phyloP scores from a whole-genome alignment of 768 basidiomycete species.

The Psilocybe cyanescens region DNA sequence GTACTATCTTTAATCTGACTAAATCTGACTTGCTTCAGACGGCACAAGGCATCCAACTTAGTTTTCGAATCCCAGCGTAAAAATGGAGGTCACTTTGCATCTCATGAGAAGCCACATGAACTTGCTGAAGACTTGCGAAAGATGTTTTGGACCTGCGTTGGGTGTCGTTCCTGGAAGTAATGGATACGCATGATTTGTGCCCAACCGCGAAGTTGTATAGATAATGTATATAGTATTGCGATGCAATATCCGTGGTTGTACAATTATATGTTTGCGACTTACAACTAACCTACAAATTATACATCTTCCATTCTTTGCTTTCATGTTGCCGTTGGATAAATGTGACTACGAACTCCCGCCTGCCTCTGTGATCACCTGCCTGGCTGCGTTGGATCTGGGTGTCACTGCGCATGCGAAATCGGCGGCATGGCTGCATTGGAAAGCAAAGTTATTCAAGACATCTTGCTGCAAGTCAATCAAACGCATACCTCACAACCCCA shows the following conservation, averaged over 20 bases:
- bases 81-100: slow-evolving; percentile 60
- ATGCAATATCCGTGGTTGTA: too few relatives aligned
- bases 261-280: too few relatives aligned
- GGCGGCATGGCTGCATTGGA: slow-evolving; percentile 1
- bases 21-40: not conserved
- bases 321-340: too few relatives aligned
- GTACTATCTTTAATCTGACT: not conserved
- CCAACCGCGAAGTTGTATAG: too few relatives aligned
- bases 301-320: too few relatives aligned
- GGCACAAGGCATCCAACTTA: slow-evolving; percentile 5
- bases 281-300: too few relatives aligned
- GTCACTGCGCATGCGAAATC: slow-evolving; percentile 1
- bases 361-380: not conserved
- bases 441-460: not conserved
- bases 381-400: slow-evolving; percentile 1
- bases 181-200: slow-evolving; percentile 33
- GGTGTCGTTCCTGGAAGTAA: slow-evolving; percentile 45
- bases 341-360: not conserved
- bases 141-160: slow-evolving; percentile 59
- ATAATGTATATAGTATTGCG: too few relatives aligned
- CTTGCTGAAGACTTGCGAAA: slow-evolving; percentile 52
- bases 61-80: slow-evolving; percentile 52
- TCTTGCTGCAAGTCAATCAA: not conserved
- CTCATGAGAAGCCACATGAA: slow-evolving; percentile 48
- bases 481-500: slow-evolving; percentile 10